Evolutionary conservation across 371 early-diverging fungal genomes (phyloP), one percentile per base, ranked within the genome.

Genomic region (Quaeritorhiza haematococci): DNA sequence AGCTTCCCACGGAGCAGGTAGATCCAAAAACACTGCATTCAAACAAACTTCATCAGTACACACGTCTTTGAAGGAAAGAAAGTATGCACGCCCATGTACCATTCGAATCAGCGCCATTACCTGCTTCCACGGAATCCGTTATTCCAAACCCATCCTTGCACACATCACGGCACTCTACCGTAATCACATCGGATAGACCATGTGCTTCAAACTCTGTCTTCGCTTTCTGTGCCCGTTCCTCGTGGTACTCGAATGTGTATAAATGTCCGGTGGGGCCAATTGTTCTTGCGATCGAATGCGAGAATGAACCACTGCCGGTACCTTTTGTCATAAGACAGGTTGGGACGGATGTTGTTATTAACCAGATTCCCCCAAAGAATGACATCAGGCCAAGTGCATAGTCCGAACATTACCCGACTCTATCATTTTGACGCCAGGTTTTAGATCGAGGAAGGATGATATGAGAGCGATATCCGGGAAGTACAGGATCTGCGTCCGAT

Each of bases 1-100:
- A 0, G 94, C 95, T 15, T 92, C 91, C 96, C 98, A 97, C 27
- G 98, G 98, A 17, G 93, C 88, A 7, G 98, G 98, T 56, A 97
- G 73, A 77, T 97, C 98, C 54, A 97, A 76, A 67, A 97, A 97
- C 24, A 94, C 96, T 84, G 58, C 28, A 13, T 8, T 28, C 23
- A 49, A 46, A 28, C 19, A n/a, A n/a, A n/a, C n/a, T n/a, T n/a
- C n/a, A n/a, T n/a, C n/a, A n/a, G 26, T 24, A 10, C 10, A 47
- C 13, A n/a, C 13, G 38, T 38, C 10, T 38, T 13, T 38, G 38
- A 38, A n/a, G n/a, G 38, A 38, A 38, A 38, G 10, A n/a, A 13
- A 13, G 26, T 17, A 53, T 27, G 35, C 3, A 26, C 24, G 44
- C 24, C 29, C 46, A 38, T 15, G 33, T 13, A 21, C n/a, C 8